Conservation (phyloP, 2,329 filamentous ascomycete genomes). For the Nakataea oryzae region DNA sequence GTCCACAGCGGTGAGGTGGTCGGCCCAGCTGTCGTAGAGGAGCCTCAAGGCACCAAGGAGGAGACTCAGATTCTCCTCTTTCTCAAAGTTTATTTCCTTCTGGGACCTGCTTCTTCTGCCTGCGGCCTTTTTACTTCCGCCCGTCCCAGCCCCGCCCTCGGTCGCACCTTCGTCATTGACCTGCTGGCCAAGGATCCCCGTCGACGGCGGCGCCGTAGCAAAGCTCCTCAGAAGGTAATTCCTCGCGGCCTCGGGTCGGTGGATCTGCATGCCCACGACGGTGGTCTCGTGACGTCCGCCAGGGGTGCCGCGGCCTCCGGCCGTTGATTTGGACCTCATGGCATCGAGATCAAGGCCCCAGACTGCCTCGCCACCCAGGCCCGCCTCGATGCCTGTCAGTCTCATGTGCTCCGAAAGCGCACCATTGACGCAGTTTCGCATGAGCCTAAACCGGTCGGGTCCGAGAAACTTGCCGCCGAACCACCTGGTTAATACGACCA, state of each 20-base stretch:
- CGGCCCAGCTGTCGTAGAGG: constrained; percentile 64
- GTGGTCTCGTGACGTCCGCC: constrained; percentile 17
- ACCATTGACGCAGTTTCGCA: constrained; percentile 45
- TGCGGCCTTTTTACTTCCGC: constrained; percentile 10
- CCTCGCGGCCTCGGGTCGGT: constrained; percentile 60
- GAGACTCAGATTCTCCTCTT: constrained; percentile 57
- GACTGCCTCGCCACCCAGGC: constrained; percentile 39
- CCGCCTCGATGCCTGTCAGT: constrained; percentile 27
- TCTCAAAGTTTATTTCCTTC: constrained; percentile 45
- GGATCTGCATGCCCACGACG: constrained; percentile 54
- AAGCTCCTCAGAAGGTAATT: constrained; percentile 52
- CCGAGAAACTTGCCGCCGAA: constrained; percentile 53
- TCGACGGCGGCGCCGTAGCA: constrained; percentile 27
- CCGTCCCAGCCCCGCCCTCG: constrained; percentile 2
- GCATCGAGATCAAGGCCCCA: constrained; percentile 51
- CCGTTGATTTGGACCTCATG: constrained; percentile 25
- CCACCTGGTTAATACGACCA: constrained; percentile 52
- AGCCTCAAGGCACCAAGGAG: constrained; percentile 63
- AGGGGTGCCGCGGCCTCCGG: constrained; percentile 14
- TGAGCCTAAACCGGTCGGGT: constrained; percentile 51
- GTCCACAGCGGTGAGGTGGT: constrained; percentile 51
- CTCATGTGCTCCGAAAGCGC: constrained; percentile 41
- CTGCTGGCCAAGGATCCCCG: neutral
- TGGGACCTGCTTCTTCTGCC: constrained; percentile 36
- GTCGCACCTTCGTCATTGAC: neutral